Evolutionary conservation across 805 yeast genomes (phyloP), one percentile per base, ranked within the genome.

Genomic region (Scheffersomyces coipomensis): DNA sequence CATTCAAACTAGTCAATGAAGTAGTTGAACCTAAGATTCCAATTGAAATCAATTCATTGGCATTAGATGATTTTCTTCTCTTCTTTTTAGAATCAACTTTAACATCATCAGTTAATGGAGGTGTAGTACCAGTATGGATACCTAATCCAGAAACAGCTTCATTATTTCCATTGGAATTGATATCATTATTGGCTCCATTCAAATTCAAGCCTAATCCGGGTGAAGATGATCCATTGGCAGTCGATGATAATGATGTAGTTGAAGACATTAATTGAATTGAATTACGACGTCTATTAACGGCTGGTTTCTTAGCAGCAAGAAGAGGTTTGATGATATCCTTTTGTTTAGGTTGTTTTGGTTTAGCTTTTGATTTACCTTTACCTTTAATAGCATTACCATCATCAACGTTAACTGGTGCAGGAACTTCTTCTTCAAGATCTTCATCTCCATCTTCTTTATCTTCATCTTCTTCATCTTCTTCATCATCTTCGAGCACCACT

Each of bases 31-130:
- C n/a, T n/a, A n/a, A n/a, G n/a, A n/a, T n/a, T n/a, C n/a, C n/a
- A n/a, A n/a, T n/a, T n/a, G n/a, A n/a, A n/a, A n/a, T n/a, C n/a
- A 21, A 7, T 21, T 21, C 23, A 21, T 21, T 27, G 12, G 7
- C 18, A 15, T n/a, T 13, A 8, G 30, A 27, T 5, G 17, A 13
- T 27, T 38, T 42, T 33, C 45, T 38, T 29, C 42, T 27, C 21
- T 42, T 42, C 19, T 39, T 38, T 7, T 33, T 30, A 3, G 13
- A 4, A 13, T 25, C 15, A 7, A 13, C 5, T 5, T 27, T 31
- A 19, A 3, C 11, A 11, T 35, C 33, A 7, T 38, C 31, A 21
- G 30, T 37, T 11, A 23, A 11, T 9, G n/a, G 24, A 4, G 34
- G 16, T 4, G 5, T 16, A 3, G 24, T 4, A 17, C 18, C 8